Evolutionary conservation across 1,284 basidiomycete species (phyloP), one percentile per base, ranked within the genome.

Genomic region (Polyporus tsugae): DNA sequence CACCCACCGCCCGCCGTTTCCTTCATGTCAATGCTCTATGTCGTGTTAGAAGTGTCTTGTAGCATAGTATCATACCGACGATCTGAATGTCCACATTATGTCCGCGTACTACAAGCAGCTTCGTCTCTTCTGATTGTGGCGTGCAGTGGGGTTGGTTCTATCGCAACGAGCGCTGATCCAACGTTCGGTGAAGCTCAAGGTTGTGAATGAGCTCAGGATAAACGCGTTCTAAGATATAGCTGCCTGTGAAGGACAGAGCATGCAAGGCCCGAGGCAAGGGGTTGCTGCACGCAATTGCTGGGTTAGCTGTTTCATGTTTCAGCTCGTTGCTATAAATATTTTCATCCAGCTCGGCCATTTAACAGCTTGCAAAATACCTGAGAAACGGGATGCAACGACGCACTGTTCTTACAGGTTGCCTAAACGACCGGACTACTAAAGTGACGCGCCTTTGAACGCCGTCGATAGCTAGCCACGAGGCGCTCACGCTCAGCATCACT

Each of bases 11-110:
- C 46, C 29, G 9, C 41, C 63, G 33, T 7, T 58, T 52, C 49
- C 46, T 52, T 29, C 9, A 25, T 52, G 64, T 65, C 62, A 68
- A 67, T 74, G 70, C 71, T 71, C 67, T 65, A 73, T 71, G 66
- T 70, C 70, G 62, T 70, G 70, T 64, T 74, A 75, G 75, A 76
- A 68, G 73, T 75, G 70, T 68, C 68, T 70, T 75, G 75, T 76
- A 76, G 75, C 75, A 72, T 75, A 73, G 71, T 72, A 68, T 64
- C 68, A 64, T 70, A 70, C 60, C 62, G 60, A 63, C 60, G 52
- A 39, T 41, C 44, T 39, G 42, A 62, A 49, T 55, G 52, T 39
- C 36, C 57, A 57, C 57, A 39, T 59, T 41, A 60, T 60, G 36
- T 22, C 58, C 58, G 58, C 55, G 36, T 22, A 17, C 44, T 22